Evolutionary conservation across 495 filamentous ascomycete species (phyloP).

Genomic region (Aspergillus asperescens): DNA sequence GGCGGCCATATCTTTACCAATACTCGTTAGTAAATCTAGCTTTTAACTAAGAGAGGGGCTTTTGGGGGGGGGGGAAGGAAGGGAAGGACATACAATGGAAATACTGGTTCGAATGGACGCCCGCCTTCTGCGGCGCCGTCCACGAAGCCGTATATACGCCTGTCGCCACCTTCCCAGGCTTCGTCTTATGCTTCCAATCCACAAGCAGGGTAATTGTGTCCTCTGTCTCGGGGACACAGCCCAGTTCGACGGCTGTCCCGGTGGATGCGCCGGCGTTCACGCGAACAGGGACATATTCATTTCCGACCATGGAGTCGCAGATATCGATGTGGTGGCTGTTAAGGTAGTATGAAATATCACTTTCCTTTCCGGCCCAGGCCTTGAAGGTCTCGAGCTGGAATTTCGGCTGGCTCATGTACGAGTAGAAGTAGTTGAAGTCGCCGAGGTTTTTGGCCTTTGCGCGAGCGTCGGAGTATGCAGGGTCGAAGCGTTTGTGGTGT

Average conservation of each 20-base stretch:
- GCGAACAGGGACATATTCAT: slow-evolving; percentile 62
- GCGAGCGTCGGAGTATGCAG: slow-evolving; percentile 79
- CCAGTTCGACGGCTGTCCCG: slow-evolving; percentile 66
- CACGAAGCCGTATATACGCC: slow-evolving; percentile 93
- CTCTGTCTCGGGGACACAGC: slow-evolving; percentile 75
- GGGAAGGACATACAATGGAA: slow-evolving; percentile 62
- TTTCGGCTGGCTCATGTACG: slow-evolving; percentile 95
- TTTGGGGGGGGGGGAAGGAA: not conserved
- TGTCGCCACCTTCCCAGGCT: slow-evolving; percentile 64
- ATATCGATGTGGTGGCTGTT: slow-evolving; percentile 94
- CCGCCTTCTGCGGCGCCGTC: slow-evolving; percentile 88
- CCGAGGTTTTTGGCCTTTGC: slow-evolving; percentile 68
- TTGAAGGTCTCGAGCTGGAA: slow-evolving; percentile 92
- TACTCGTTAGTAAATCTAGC: slow-evolving; percentile 9
- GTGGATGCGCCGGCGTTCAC: slow-evolving; percentile 72
- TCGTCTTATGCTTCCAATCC: slow-evolving; percentile 72
- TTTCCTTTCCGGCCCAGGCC: slow-evolving; percentile 87
- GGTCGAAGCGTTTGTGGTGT: slow-evolving; percentile 95
- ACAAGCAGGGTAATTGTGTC: slow-evolving; percentile 90
- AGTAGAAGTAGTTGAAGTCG: slow-evolving; percentile 97
- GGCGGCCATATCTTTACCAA: slow-evolving; percentile 58
- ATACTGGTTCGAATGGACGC: slow-evolving; percentile 92
- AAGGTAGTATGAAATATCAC: slow-evolving; percentile 90
- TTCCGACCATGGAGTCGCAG: slow-evolving; percentile 81
- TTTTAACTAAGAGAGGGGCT: not conserved